These are phyloP conservation scores for Wallacemonas sp. DNA, from an alignment of 208 protist species.

Conservation along the genomic window DNA sequence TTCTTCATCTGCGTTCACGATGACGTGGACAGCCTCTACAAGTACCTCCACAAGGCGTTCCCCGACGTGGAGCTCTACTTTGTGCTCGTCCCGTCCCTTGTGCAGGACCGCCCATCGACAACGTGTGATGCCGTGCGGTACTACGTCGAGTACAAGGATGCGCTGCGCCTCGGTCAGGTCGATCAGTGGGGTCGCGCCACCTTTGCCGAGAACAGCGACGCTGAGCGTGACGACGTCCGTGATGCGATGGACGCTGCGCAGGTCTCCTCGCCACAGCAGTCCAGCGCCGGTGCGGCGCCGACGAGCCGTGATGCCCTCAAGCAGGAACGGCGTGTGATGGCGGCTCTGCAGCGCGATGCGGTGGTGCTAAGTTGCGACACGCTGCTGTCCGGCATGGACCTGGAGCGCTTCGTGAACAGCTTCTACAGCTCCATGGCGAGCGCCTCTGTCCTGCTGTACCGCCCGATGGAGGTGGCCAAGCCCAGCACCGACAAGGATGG, in stretches of 20 bases:
- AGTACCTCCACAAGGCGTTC: constrained; percentile 69
- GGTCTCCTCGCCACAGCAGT: neutral
- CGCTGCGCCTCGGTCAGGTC: constrained; percentile 42
- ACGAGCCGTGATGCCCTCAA: constrained; percentile 31
- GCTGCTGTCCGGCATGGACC: constrained; percentile 72
- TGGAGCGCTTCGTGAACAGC: constrained; percentile 66
- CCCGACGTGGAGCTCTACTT: constrained; percentile 64
- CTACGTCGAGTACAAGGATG: constrained; percentile 75
- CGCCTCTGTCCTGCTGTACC: constrained; percentile 66
- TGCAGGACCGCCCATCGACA: constrained; percentile 55
- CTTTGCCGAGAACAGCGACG: constrained; percentile 17
- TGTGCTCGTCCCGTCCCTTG: constrained; percentile 55
- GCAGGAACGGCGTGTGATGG: constrained; percentile 38
- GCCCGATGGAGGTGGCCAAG: constrained; percentile 36
- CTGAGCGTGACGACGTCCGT: constrained; percentile 16
- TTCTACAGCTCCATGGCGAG: constrained; percentile 79
- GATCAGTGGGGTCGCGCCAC: constrained; percentile 17
- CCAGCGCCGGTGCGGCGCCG: neutral
- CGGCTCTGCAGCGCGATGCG: constrained; percentile 58
- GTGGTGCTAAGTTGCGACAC: constrained; percentile 83
- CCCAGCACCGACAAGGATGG: neutral
- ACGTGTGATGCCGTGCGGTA: constrained; percentile 77
- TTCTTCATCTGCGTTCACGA: constrained; percentile 87
- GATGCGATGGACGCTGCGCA: neutral
- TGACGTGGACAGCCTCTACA: constrained; percentile 56